phyloP scores from a whole-genome alignment of 2,329 filamentous ascomycete genomes.

The Clarireedia homoeocarpa region DNA sequence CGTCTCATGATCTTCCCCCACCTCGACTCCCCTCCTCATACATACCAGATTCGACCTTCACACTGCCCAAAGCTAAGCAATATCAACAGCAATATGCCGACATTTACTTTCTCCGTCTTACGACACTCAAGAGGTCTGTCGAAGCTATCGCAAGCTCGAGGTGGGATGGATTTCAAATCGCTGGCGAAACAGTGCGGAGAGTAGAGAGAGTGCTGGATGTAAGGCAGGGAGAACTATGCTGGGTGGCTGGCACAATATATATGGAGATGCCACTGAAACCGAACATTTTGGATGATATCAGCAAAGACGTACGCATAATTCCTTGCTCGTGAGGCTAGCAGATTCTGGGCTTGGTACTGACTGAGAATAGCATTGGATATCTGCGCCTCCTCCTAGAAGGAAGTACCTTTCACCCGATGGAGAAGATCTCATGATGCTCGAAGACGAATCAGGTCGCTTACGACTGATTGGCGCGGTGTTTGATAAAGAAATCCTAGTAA shows the following conservation, averaged over 20 bases:
- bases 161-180: slow-evolving; percentile 74
- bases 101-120: slow-evolving; percentile 91
- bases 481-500: slow-evolving; percentile 66
- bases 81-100: slow-evolving; percentile 96
- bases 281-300: slow-evolving; percentile 89
- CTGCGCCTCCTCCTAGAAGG: slow-evolving; percentile 65
- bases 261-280: slow-evolving; percentile 97
- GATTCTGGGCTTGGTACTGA: too few relatives aligned
- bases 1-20: background rate
- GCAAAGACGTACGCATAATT: slow-evolving; percentile 63
- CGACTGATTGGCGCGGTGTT: slow-evolving; percentile 67
- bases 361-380: slow-evolving; percentile 67
- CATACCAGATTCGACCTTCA: slow-evolving; percentile 67
- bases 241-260: slow-evolving; percentile 90
- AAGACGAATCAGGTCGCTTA: slow-evolving; percentile 90
- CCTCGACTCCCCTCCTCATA: slow-evolving; percentile 46
- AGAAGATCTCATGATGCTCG: slow-evolving; percentile 70
- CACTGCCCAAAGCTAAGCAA: slow-evolving; percentile 60
- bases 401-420: slow-evolving; percentile 62
- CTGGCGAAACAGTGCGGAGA: slow-evolving; percentile 62
- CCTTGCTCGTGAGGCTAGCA: background rate
- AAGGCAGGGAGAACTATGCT: slow-evolving; percentile 89
- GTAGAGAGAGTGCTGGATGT: slow-evolving; percentile 92
- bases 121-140: slow-evolving; percentile 77
- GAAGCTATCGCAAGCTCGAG: slow-evolving; percentile 65